A percentile compares a stretch with the other conserved stretches of the same genome.
phyloP scores from a whole-genome alignment of 2,329 filamentous ascomycete species.

The Fusarium sp. region DNA sequence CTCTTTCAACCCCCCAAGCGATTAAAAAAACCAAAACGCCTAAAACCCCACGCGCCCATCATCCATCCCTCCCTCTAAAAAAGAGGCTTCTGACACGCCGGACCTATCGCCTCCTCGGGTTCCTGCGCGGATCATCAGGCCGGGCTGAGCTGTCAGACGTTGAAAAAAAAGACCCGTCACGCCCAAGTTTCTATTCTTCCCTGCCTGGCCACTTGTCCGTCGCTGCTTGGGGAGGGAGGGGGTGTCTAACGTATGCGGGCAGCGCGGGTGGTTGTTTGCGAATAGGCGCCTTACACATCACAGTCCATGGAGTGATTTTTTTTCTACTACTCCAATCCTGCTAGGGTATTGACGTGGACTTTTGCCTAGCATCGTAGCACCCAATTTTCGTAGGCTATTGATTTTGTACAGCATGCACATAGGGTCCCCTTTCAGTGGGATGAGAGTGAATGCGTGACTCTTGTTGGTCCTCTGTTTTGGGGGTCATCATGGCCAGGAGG shows the following conservation, averaged over 20 bases:
- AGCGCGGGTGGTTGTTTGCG: constrained; percentile 9
- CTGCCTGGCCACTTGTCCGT: constrained; percentile 32
- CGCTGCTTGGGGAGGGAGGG: constrained; percentile 10
- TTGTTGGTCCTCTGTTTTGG: background rate
- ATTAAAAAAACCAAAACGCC: background rate
- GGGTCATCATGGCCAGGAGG: constrained; percentile 1
- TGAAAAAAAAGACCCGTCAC: constrained; percentile 4
- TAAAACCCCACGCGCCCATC: constrained; percentile 39
- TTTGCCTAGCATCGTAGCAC: constrained; percentile 16
- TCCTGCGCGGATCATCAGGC: constrained; percentile 47
- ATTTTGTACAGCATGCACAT: constrained; percentile 27
- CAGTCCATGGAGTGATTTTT: constrained; percentile 12
- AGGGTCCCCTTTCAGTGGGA: constrained; percentile 16
- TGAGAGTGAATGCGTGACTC: background rate
- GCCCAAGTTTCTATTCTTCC: background rate
- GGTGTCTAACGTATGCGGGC: constrained; percentile 23
- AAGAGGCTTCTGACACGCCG: constrained; percentile 17
- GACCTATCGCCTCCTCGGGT: constrained; percentile 43
- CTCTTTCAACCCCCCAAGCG: background rate
- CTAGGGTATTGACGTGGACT: constrained; percentile 1
- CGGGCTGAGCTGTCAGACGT: constrained; percentile 39
- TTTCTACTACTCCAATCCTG: background rate
- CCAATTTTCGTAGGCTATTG: constrained; percentile 11
- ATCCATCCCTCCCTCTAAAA: constrained; percentile 3
- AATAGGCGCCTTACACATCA: constrained; percentile 39